These are phyloP conservation scores for Dillenia suffruticosa DNA, from an alignment of 164 flowering plant species.

Conservation along the genomic window DNA sequence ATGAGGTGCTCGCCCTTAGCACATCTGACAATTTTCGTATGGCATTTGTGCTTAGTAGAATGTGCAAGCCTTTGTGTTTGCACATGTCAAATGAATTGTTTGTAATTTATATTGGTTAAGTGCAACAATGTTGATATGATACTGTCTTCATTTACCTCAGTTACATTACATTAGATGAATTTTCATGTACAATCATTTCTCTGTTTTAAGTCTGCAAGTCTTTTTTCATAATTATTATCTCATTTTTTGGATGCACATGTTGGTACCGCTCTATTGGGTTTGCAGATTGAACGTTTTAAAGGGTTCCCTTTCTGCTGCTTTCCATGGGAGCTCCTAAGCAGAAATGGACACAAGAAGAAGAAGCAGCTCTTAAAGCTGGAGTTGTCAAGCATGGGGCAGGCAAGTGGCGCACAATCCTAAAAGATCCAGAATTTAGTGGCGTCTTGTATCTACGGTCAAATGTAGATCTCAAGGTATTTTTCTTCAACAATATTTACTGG, in stretches of 20 bases:
- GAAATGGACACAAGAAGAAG: constrained; percentile 95
- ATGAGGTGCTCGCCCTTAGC: too few relatives aligned
- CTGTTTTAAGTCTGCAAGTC: background rate
- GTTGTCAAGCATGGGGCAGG: constrained; percentile 91
- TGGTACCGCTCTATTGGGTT: too few relatives aligned
- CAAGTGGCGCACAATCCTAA: constrained; percentile 97
- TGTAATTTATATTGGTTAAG: too few relatives aligned
- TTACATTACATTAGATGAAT: too few relatives aligned
- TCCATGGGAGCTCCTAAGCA: constrained; percentile 97
- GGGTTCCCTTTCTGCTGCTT: background rate
- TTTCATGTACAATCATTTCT: background rate
- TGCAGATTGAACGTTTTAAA: too few relatives aligned
- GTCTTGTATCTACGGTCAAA: constrained; percentile 79
- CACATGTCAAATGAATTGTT: too few relatives aligned
- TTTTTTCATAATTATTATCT: background rate
- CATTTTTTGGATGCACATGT: background rate
- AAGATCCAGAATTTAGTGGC: constrained; percentile 83
- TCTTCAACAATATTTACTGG: background rate
- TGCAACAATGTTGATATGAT: too few relatives aligned
- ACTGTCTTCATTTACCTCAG: too few relatives aligned
- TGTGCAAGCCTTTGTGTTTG: too few relatives aligned
- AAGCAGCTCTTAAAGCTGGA: constrained; percentile 89
- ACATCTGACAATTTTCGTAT: too few relatives aligned
- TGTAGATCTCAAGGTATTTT: constrained; percentile 88
- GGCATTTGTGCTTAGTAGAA: too few relatives aligned